phyloP scores from a whole-genome alignment of 495 filamentous ascomycete species.

The Neurospora sp. region DNA sequence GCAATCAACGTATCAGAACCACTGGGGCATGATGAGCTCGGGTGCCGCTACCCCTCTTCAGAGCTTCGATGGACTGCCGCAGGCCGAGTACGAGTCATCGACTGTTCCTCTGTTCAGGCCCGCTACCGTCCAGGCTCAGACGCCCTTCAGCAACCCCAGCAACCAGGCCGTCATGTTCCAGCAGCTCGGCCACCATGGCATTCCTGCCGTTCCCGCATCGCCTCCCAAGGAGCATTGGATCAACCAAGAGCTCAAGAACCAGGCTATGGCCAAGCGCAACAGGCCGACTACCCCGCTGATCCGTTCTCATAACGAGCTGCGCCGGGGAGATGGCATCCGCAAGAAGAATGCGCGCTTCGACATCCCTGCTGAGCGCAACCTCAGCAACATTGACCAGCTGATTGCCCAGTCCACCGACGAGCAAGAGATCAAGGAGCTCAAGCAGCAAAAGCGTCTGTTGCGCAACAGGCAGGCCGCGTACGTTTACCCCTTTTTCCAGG shows the following conservation, averaged over 20 bases:
- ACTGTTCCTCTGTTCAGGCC: conserved; percentile 39
- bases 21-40: conserved; percentile 53
- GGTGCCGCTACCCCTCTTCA: conserved; percentile 38
- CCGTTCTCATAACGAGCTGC: conserved; percentile 69
- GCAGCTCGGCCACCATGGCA: conserved; percentile 28
- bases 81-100: conserved; percentile 45
- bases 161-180: conserved; percentile 43
- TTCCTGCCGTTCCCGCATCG: conserved; percentile 37
- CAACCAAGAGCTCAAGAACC: conserved; percentile 42
- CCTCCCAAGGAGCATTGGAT: conserved; percentile 47
- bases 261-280: conserved; percentile 60
- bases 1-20: conserved; percentile 35
- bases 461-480: conserved; percentile 95
- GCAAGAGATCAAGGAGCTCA: conserved; percentile 92
- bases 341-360: conserved; percentile 99
- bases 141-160: conserved; percentile 41
- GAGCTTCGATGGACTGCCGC: conserved; percentile 54
- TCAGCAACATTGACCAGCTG: conserved; percentile 89
- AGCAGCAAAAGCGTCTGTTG: conserved; percentile 93
- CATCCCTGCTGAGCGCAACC: conserved; percentile 85
- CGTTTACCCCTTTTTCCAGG: conserved; percentile 30
- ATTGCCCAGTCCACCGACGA: conserved; percentile 85
- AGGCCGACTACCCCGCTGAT: conserved; percentile 60
- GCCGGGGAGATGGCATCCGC: conserved; percentile 82
- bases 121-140: conserved; percentile 36